Evolutionary conservation across 805 yeast species (phyloP), one percentile per base, ranked within the genome.

Genomic region (Hanseniaspora meyeri): DNA sequence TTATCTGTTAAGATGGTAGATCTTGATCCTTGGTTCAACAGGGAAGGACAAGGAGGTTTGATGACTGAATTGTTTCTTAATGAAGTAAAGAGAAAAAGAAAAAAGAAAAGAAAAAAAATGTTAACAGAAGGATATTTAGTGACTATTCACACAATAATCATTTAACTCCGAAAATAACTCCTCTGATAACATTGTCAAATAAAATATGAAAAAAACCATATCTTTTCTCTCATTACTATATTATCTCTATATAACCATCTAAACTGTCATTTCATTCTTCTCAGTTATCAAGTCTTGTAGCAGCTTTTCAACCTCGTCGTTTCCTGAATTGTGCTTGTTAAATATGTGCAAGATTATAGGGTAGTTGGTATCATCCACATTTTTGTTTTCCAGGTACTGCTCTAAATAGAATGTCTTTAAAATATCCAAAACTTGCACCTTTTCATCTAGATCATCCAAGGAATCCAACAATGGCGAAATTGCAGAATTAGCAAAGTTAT

Each of bases 381-480:
- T 65, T 12, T 64, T 62, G 6, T 69, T 70, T 11, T 64, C 50
- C 42, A 68, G 69, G 43, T 76, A 72, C 59, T 77, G 76, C 47
- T 75, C 78, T 43, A 81, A 59, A 61, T 79, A 81, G n/a, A 77
- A 74, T 63, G 85, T 85, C 57, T 95, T 81, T 11, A 85, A 74
- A 49, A 87, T 68, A 12, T 79, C 74, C 55, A 93, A 73, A 0
- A 85, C 80, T 59, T 83, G 88, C 52, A 76, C 72, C 52, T 72
- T 77, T 82, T 83, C 2, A 0, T 84, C 83, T 60, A 81, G 81
- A 55, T 84, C 73, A 36, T 86, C 73, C 16, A 53, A 53, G 59
- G 82, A 86, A 29, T 78, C 74, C 37, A 87, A 70, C 50, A 87
- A 72, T 14, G 96, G 89, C 65, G 88, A 77, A 39, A 91, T 72